Percentiles rank a stretch among this genome's conserved stretches.
Evolutionary conservation across 345 rosid species (phyloP).

Genomic region (Raphanus sativus): DNA sequence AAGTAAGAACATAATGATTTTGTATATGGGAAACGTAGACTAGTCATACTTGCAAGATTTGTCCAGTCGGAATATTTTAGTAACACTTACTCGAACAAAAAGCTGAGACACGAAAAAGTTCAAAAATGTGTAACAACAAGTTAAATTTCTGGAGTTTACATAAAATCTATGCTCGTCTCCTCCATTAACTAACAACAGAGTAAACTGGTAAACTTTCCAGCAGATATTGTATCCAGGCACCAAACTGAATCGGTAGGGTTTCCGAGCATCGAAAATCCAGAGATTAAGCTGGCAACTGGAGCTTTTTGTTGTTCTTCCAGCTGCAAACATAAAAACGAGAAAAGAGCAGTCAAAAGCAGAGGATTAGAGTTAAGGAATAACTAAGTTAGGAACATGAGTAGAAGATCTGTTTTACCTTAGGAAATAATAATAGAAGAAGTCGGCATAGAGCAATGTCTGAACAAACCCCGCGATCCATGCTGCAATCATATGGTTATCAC

Average conservation of each 20-base stretch:
- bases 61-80: conserved; percentile 2
- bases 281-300: conserved; percentile 73
- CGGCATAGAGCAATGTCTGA: conserved; percentile 72
- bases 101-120: not conserved
- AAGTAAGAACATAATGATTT: not conserved
- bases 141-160: conserved; percentile 25
- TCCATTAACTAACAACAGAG: conserved; percentile 21
- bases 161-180: conserved; percentile 21
- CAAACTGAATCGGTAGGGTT: conserved; percentile 10
- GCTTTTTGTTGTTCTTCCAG: conserved; percentile 88
- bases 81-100: conserved; percentile 4
- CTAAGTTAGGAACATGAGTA: not conserved
- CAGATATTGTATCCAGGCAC: not conserved
- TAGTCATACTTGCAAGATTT: not conserved
- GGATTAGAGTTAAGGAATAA: not conserved
- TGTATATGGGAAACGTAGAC: not conserved
- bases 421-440: conserved; percentile 82
- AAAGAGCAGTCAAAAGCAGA: not conserved
- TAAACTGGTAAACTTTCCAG: conserved; percentile 9
- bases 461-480: conserved; percentile 84
- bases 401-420: conserved; percentile 46
- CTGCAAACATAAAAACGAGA: conserved; percentile 38
- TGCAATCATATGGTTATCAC: conserved; percentile 39
- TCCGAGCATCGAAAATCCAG: not conserved
- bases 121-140: conserved; percentile 18